Conservation (phyloP, 257 asterid genomes). For the Nicotiana tomentosiformis region DNA sequence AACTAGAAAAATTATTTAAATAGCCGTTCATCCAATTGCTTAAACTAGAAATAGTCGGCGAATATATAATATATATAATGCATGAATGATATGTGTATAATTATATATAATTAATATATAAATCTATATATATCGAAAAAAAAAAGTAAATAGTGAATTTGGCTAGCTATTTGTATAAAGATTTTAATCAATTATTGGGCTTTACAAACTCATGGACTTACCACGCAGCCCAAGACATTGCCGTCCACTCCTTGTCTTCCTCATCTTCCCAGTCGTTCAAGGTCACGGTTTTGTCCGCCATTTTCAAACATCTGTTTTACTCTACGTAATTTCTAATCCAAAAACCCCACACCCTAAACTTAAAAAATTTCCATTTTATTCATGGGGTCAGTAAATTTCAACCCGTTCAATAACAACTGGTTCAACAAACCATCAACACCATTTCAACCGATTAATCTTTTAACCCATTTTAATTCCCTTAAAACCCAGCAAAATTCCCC, state of each 20-base stretch:
- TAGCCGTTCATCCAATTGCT: no score
- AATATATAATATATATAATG: no score
- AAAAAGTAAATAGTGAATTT: no score
- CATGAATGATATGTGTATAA: no score
- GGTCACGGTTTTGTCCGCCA: background rate
- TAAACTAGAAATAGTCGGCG: no score
- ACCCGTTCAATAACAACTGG: constrained; percentile 75
- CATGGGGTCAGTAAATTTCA: constrained; percentile 75
- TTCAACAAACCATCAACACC: constrained; percentile 54
- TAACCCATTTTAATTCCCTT: constrained; percentile 30
- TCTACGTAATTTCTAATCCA: background rate
- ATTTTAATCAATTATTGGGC: background rate
- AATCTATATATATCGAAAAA: no score
- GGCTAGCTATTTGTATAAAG: no score
- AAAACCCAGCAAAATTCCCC: constrained; percentile 42
- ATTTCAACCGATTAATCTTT: constrained; percentile 45
- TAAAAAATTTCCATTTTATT: background rate
- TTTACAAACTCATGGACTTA: background rate
- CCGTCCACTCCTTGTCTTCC: background rate
- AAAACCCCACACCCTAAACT: background rate
- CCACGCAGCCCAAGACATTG: background rate
- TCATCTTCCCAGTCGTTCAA: background rate
- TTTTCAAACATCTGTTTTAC: background rate
- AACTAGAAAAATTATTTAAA: no score
- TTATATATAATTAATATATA: no score